Evolutionary conservation across 2,329 filamentous ascomycete species (phyloP).

Genomic region (Pestalotiopsis fici): DNA sequence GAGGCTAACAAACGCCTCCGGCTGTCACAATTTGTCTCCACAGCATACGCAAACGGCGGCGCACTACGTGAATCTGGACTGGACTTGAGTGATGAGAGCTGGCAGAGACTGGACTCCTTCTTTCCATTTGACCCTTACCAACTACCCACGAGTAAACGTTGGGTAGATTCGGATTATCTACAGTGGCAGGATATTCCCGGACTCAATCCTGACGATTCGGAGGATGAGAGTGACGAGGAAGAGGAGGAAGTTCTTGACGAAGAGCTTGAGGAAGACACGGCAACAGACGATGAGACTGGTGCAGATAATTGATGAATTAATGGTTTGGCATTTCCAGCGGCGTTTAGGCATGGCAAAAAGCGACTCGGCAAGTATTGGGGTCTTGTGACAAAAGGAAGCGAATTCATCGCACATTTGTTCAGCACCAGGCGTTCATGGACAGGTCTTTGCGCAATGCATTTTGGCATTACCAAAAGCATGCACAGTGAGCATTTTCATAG

Average conservation of each 20-base stretch:
- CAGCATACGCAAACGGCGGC: slow-evolving; percentile 56
- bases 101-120: slow-evolving; percentile 86
- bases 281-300: slow-evolving; percentile 48
- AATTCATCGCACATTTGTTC: background rate
- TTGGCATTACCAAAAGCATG: background rate
- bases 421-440: background rate
- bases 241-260: slow-evolving; percentile 40
- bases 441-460: background rate
- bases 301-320: slow-evolving; percentile 35
- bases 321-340: slow-evolving; percentile 11
- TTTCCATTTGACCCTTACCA: slow-evolving; percentile 98
- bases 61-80: slow-evolving; percentile 54
- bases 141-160: slow-evolving; percentile 80
- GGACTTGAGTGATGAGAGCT: slow-evolving; percentile 68
- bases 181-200: slow-evolving; percentile 77
- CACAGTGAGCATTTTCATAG: background rate
- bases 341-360: slow-evolving; percentile 5
- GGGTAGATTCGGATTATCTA: slow-evolving; percentile 84
- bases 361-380: background rate
- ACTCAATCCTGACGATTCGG: slow-evolving; percentile 57
- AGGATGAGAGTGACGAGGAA: slow-evolving; percentile 55
- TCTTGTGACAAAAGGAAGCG: background rate
- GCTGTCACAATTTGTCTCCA: slow-evolving; percentile 68
- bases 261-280: slow-evolving; percentile 52
- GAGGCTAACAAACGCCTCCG: slow-evolving; percentile 91